Conservation (phyloP, 2,329 filamentous ascomycete genomes). For the Colletotrichum horii region DNA sequence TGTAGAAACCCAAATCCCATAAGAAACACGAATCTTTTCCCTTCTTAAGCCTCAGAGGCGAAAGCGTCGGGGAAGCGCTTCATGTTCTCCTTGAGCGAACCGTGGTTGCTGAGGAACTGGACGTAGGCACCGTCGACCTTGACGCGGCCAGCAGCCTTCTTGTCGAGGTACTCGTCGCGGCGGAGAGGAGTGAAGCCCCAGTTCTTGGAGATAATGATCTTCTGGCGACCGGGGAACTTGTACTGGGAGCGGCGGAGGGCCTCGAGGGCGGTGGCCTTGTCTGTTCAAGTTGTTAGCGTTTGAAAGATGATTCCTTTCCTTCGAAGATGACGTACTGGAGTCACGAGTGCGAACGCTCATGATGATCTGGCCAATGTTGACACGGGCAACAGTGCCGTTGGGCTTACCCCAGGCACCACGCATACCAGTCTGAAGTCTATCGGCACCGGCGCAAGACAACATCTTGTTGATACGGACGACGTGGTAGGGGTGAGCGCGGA, state of each 20-base stretch:
- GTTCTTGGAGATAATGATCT: constrained; percentile 99
- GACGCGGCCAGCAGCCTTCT: constrained; percentile 91
- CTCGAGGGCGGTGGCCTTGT: constrained; percentile 94
- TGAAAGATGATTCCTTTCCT: background rate
- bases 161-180: constrained; percentile 95
- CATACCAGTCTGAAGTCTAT: constrained; percentile 99
- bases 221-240: constrained; percentile 99
- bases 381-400: constrained; percentile 97
- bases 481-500: constrained; percentile 97
- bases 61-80: constrained; percentile 95
- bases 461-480: constrained; percentile 99
- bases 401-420: constrained; percentile 99
- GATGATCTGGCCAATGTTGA: constrained; percentile 99
- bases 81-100: constrained; percentile 84
- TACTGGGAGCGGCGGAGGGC: constrained; percentile 99
- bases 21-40: constrained; percentile 25
- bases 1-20: constrained; percentile 41
- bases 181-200: constrained; percentile 99
- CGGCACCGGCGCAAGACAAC: constrained; percentile 99
- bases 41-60: constrained; percentile 57
- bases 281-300: constrained; percentile 47
- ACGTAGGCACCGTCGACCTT: constrained; percentile 99
- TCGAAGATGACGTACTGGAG: constrained; percentile 66
- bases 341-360: constrained; percentile 97
- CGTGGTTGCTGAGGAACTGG: constrained; percentile 97